These are phyloP conservation scores for Phyllachora maydis DNA, from an alignment of 2,329 filamentous ascomycete species.

Conservation along the genomic window DNA sequence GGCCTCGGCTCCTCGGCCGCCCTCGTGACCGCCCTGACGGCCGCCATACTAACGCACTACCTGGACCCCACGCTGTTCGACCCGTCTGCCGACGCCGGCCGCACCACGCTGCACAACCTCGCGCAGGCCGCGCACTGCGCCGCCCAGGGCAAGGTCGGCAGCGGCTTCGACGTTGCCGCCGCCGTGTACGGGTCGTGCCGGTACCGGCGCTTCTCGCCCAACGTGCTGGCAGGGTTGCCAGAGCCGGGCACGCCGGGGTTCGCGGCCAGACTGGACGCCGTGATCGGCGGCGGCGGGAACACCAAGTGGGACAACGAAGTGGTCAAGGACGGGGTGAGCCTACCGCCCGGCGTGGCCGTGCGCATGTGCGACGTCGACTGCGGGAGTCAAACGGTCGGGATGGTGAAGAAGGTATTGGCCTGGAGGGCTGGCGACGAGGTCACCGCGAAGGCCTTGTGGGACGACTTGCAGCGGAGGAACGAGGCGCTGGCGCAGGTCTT, in stretches of 20 bases:
- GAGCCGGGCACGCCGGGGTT: constrained; percentile 49
- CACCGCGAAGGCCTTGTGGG: constrained; percentile 54
- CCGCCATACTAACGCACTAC: constrained; percentile 58
- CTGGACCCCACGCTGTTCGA: constrained; percentile 36
- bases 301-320: constrained; percentile 63
- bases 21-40: constrained; percentile 72
- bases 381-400: constrained; percentile 78
- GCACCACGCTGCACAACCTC: constrained; percentile 64
- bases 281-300: constrained; percentile 41
- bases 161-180: constrained; percentile 84
- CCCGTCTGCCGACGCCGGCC: constrained; percentile 29
- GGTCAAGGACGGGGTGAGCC: constrained; percentile 41
- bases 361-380: constrained; percentile 95
- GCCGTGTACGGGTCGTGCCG: constrained; percentile 82
- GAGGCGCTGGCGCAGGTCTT: constrained; percentile 47
- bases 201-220: constrained; percentile 82
- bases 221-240: constrained; percentile 45
- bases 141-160: constrained; percentile 90
- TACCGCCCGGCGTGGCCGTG: constrained; percentile 56
- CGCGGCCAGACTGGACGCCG: constrained; percentile 34
- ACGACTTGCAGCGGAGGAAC: constrained; percentile 52
- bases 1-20: constrained; percentile 89
- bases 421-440: constrained; percentile 51
- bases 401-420: constrained; percentile 79
- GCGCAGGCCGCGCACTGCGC: constrained; percentile 87